Percentiles rank a stretch among this genome's conserved stretches.
Evolutionary conservation across 345 rosid genomes (phyloP).

Genomic region (Populus simonii): DNA sequence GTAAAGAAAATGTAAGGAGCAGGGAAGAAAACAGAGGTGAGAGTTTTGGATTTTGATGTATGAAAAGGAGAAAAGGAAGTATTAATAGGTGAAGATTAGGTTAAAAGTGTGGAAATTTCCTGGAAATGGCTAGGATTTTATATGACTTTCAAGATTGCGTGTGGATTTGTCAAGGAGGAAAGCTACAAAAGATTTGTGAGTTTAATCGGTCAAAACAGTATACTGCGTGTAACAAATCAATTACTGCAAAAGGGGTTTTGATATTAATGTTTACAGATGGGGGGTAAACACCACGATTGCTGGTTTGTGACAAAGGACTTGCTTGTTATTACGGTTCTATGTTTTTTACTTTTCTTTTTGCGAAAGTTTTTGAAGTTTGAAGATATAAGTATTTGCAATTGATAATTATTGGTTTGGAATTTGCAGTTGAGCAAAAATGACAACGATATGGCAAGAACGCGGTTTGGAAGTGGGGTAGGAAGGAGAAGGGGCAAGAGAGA

Average conservation of each 20-base stretch:
- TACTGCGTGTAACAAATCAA: neutral
- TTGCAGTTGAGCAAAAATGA: neutral
- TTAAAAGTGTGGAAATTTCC: slow-evolving; percentile 43
- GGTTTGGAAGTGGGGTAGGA: slow-evolving; percentile 17
- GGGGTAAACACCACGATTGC: too few species aligned
- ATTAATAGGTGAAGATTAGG: slow-evolving; percentile 19
- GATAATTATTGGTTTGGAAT: neutral
- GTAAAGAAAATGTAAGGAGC: neutral
- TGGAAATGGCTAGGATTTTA: slow-evolving; percentile 28
- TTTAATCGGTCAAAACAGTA: neutral
- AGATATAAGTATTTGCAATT: neutral
- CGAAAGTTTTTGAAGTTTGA: neutral
- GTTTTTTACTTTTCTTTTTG: too few species aligned
- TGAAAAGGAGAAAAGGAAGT: slow-evolving; percentile 10
- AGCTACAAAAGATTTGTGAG: neutral
- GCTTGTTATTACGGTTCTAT: too few species aligned
- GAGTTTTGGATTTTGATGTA: neutral
- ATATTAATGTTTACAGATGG: neutral
- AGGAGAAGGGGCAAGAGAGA: too few species aligned
- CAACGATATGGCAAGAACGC: slow-evolving; percentile 31
- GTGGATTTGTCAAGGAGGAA: slow-evolving; percentile 51
- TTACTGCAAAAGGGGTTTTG: neutral
- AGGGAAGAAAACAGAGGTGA: neutral
- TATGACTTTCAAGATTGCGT: slow-evolving; percentile 35
- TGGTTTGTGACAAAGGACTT: too few species aligned